Evolutionary conservation across 208 protist species (phyloP).

Genomic region (Endotrypanum monterogeii): DNA sequence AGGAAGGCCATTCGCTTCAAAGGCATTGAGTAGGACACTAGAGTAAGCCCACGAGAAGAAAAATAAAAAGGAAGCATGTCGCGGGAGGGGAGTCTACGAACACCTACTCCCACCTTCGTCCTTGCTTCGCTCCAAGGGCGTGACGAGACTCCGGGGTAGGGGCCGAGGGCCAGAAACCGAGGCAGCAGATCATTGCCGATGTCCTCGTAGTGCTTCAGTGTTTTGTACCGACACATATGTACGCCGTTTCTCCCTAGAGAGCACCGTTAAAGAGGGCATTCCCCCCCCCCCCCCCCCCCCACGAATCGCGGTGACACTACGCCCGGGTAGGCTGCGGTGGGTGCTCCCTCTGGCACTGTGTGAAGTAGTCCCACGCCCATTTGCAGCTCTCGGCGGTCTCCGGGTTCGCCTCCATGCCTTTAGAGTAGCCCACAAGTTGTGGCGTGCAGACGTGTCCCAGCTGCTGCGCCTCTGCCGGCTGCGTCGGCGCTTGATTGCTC

Average conservation of each 20-base stretch:
- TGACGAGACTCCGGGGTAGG: neutral
- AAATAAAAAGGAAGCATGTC: neutral
- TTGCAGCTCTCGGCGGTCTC: slow-evolving; percentile 68
- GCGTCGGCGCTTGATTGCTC: slow-evolving; percentile 64
- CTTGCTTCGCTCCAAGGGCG: too few relatives aligned
- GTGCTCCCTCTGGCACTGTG: slow-evolving; percentile 69
- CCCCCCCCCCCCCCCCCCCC: too few relatives aligned
- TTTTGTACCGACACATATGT: neutral
- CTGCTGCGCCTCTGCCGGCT: slow-evolving; percentile 85
- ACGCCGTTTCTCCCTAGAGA: too few relatives aligned
- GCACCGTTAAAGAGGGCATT: too few relatives aligned
- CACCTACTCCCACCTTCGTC: neutral
- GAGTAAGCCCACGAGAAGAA: neutral
- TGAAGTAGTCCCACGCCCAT: slow-evolving; percentile 90
- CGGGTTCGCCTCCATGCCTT: slow-evolving; percentile 80
- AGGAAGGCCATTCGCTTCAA: neutral
- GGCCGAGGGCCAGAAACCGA: neutral
- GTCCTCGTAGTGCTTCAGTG: neutral
- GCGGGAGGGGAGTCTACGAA: neutral
- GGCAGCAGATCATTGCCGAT: neutral
- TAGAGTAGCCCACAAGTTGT: slow-evolving; percentile 78
- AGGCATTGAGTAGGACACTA: too few relatives aligned
- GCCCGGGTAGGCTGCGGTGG: slow-evolving; percentile 8
- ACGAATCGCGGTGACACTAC: neutral
- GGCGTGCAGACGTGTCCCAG: slow-evolving; percentile 63